These are phyloP conservation scores for Termitomyces sp. DNA, from an alignment of 768 basidiomycete genomes.

Conservation along the genomic window DNA sequence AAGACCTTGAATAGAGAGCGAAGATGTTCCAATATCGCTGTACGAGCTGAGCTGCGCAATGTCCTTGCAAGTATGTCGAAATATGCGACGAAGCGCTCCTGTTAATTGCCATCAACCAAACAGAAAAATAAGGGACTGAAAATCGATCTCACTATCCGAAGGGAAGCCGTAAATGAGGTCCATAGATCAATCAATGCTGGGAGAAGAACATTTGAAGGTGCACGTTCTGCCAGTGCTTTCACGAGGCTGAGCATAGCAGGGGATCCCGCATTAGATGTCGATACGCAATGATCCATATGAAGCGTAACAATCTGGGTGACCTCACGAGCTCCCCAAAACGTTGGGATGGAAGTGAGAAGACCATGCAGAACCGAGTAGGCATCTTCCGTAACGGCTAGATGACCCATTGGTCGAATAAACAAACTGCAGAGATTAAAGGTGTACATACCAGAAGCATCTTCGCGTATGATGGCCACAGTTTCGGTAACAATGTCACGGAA, in stretches of 20 bases:
- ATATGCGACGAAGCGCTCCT: constrained; percentile 46
- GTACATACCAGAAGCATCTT: constrained; percentile 32
- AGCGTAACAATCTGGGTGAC: constrained; percentile 52
- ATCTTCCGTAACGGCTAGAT: constrained; percentile 27
- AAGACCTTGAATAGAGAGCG: constrained; percentile 74
- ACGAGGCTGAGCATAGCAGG: constrained; percentile 41
- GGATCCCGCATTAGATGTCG: constrained; percentile 26
- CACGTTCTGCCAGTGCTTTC: constrained; percentile 66
- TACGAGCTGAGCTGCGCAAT: constrained; percentile 60
- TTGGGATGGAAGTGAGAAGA: constrained; percentile 73
- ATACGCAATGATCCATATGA: constrained; percentile 43
- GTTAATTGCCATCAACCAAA: constrained; percentile 2
- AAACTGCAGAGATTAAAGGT: background rate
- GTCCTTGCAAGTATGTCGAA: constrained; percentile 67
- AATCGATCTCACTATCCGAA: constrained; percentile 28
- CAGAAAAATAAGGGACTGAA: background rate
- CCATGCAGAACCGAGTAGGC: constrained; percentile 53
- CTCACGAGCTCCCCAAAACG: constrained; percentile 72
- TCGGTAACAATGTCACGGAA: constrained; percentile 69
- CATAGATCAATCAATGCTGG: constrained; percentile 61
- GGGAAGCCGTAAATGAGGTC: constrained; percentile 31
- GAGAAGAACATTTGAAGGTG: constrained; percentile 63
- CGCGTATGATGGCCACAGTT: constrained; percentile 45
- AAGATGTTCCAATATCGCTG: constrained; percentile 61
- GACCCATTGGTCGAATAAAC: background rate